Percentiles rank a stretch among this genome's conserved stretches.
These are phyloP conservation scores for Phaeophleospora eucalypticola DNA, from an alignment of 2,329 filamentous ascomycete genomes.

Conservation along the genomic window DNA sequence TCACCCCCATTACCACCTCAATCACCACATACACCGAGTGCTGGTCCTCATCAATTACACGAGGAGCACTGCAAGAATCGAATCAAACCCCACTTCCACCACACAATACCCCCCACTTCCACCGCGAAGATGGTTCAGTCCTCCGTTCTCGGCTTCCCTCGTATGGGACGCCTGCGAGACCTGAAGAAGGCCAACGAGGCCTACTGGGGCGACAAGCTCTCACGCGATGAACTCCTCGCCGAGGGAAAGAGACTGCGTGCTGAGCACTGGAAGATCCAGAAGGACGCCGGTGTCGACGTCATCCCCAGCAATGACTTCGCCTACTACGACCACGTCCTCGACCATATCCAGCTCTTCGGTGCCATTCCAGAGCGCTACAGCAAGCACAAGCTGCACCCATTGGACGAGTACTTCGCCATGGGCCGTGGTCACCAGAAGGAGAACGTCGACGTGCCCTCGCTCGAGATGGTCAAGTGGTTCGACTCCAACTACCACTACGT, in stretches of 20 bases:
- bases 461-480: slow-evolving; percentile 99
- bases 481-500: slow-evolving; percentile 99
- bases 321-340: slow-evolving; percentile 95
- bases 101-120: slow-evolving; percentile 6
- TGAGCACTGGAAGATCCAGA: slow-evolving; percentile 99
- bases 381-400: slow-evolving; percentile 76
- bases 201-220: slow-evolving; percentile 94
- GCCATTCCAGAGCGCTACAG: slow-evolving; percentile 91
- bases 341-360: slow-evolving; percentile 97
- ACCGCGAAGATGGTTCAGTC: slow-evolving; percentile 47
- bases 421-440: slow-evolving; percentile 97
- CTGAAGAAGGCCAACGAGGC: slow-evolving; percentile 99
- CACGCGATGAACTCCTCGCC: slow-evolving; percentile 79
- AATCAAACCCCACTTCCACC: neutral
- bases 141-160: slow-evolving; percentile 94
- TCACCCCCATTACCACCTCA: neutral
- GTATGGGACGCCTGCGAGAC: slow-evolving; percentile 97
- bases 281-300: slow-evolving; percentile 93
- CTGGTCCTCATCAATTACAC: neutral
- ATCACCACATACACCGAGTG: neutral
- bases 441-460: slow-evolving; percentile 79
- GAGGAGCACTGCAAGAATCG: neutral
- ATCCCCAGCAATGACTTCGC: slow-evolving; percentile 99
- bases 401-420: slow-evolving; percentile 99
- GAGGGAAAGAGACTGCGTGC: slow-evolving; percentile 97